Percentiles rank a stretch among this genome's conserved stretches.
Evolutionary conservation across 2,329 filamentous ascomycete genomes (phyloP).

Genomic region (Exophiala dermatitidis): DNA sequence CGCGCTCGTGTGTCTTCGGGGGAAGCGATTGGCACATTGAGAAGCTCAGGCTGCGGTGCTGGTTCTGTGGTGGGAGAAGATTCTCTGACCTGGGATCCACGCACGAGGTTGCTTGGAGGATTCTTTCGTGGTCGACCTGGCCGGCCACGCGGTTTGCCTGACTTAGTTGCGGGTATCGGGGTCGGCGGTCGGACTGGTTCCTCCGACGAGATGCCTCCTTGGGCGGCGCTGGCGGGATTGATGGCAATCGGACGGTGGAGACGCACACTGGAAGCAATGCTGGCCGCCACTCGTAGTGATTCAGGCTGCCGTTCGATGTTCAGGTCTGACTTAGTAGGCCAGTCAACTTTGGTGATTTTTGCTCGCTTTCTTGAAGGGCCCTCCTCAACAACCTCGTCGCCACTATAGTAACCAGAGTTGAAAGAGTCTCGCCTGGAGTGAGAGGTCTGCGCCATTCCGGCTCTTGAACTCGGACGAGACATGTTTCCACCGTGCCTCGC

Average conservation of each 20-base stretch:
- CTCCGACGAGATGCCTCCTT: constrained; percentile 30
- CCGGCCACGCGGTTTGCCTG: constrained; percentile 23
- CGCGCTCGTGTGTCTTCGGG: constrained; percentile 46
- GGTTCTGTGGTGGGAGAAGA: constrained; percentile 36
- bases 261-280: constrained; percentile 79
- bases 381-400: constrained; percentile 55
- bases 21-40: constrained; percentile 44
- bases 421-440: constrained; percentile 35
- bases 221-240: constrained; percentile 32
- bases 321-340: constrained; percentile 60
- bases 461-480: constrained; percentile 24
- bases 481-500: constrained; percentile 10
- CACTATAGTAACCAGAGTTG: constrained; percentile 60
- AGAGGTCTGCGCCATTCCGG: constrained; percentile 31
- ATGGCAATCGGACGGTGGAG: constrained; percentile 65
- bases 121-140: constrained; percentile 23
- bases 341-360: constrained; percentile 65
- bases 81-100: constrained; percentile 53
- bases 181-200: constrained; percentile 43
- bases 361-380: constrained; percentile 66
- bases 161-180: constrained; percentile 33
- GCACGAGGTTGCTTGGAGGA: constrained; percentile 48
- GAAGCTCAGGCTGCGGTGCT: constrained; percentile 31
- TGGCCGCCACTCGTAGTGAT: constrained; percentile 81
- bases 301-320: constrained; percentile 65